These are phyloP conservation scores for Wickerhamiella slavikovae DNA, from an alignment of 805 yeast species.

Conservation along the genomic window DNA sequence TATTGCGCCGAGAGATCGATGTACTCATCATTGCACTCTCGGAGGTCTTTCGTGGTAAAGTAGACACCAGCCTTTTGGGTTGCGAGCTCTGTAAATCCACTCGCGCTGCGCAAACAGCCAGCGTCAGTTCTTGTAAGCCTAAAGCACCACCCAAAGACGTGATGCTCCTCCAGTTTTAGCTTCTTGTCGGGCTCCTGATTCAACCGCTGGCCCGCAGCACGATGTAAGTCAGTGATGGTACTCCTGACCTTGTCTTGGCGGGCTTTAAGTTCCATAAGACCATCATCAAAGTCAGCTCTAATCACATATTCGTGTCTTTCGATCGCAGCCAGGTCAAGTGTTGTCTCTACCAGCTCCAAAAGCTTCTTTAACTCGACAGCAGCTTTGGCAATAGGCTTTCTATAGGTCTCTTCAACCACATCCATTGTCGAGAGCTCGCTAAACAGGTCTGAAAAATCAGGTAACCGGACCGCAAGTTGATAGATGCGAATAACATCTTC, in stretches of 20 bases:
- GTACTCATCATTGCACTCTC: slow-evolving; percentile 37
- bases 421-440: slow-evolving; percentile 25
- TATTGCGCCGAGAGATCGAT: slow-evolving; percentile 43
- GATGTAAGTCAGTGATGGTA: slow-evolving; percentile 24
- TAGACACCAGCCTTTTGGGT: slow-evolving; percentile 92
- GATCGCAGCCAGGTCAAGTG: slow-evolving; percentile 69
- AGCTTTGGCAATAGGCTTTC: slow-evolving; percentile 30
- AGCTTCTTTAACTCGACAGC: slow-evolving; percentile 38
- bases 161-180: slow-evolving; percentile 73
- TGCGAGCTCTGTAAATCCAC: slow-evolving; percentile 53
- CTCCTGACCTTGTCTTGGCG: slow-evolving; percentile 21
- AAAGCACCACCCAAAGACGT: slow-evolving; percentile 84
- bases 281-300: slow-evolving; percentile 75
- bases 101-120: slow-evolving; percentile 42
- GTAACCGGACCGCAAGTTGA: slow-evolving; percentile 53
- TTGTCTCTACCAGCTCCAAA: slow-evolving; percentile 77
- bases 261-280: slow-evolving; percentile 37
- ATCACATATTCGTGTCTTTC: slow-evolving; percentile 70
- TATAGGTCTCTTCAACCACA: slow-evolving; percentile 31
- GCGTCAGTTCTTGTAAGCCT: slow-evolving; percentile 81
- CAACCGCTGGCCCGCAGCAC: slow-evolving; percentile 44
- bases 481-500: slow-evolving; percentile 84
- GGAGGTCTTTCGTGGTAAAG: slow-evolving; percentile 56
- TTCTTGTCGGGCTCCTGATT: slow-evolving; percentile 72
- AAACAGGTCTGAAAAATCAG: no score